phyloP scores from a whole-genome alignment of 2,329 filamentous ascomycete species.

The Arthrocladium fulminans region DNA sequence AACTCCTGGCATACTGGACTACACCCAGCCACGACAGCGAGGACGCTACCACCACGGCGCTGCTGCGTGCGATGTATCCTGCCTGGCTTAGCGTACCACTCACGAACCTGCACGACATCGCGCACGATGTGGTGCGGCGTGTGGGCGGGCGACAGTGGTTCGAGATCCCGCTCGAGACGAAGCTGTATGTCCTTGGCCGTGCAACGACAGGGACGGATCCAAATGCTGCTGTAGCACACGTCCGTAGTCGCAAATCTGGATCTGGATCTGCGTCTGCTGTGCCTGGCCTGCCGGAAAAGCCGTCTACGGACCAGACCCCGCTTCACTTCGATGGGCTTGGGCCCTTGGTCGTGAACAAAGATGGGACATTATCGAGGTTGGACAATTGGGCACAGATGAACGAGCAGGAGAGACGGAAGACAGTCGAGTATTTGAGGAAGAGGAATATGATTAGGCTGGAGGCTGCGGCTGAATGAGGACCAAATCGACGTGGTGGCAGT shows the following conservation, averaged over 20 bases:
- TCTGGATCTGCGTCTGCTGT: background rate
- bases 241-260: background rate
- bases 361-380: conserved; percentile 63
- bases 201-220: background rate
- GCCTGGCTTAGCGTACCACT: conserved; percentile 10
- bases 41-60: conserved; percentile 24
- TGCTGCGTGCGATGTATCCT: conserved; percentile 28
- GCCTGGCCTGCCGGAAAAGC: background rate
- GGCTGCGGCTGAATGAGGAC: too few relatives aligned
- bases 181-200: conserved; percentile 43
- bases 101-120: conserved; percentile 24
- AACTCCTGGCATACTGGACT: conserved; percentile 20
- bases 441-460: conserved; percentile 57
- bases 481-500: too few relatives aligned
- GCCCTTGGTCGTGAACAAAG: conserved; percentile 63
- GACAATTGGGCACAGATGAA: conserved; percentile 66
- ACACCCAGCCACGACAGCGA: background rate
- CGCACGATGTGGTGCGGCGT: conserved; percentile 20
- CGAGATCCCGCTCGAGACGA: conserved; percentile 45
- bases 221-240: too few relatives aligned
- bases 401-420: conserved; percentile 57
- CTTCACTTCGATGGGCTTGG: conserved; percentile 61
- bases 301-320: conserved; percentile 11
- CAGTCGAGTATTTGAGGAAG: conserved; percentile 57
- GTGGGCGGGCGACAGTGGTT: conserved; percentile 44